Evolutionary conservation across 805 yeast species (phyloP).

Genomic region (Spathaspora boniae): DNA sequence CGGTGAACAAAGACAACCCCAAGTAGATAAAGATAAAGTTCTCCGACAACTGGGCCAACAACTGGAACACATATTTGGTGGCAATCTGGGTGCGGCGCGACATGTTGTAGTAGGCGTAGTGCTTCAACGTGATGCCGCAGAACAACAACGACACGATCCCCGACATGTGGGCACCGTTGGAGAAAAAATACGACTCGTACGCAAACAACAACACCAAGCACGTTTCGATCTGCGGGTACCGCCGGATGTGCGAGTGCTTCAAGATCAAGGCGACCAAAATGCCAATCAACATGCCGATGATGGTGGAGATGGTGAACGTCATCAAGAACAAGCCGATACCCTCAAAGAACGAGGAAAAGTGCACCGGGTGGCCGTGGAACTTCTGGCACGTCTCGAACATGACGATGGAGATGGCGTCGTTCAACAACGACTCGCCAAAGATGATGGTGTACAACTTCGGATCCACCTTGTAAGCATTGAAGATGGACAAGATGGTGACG

Average conservation of each 20-base stretch:
- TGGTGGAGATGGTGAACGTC: slow-evolving; percentile 86
- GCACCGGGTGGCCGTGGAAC: slow-evolving; percentile 79
- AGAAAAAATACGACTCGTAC: slow-evolving; percentile 93
- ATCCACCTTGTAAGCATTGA: slow-evolving; percentile 96
- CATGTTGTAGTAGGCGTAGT: slow-evolving; percentile 97
- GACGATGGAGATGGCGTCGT: slow-evolving; percentile 97
- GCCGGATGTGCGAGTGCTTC: slow-evolving; percentile 87
- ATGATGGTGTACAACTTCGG: slow-evolving; percentile 96
- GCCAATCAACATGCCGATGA: slow-evolving; percentile 88
- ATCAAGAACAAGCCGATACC: slow-evolving; percentile 91
- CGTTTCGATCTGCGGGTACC: slow-evolving; percentile 97
- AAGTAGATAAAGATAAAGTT: slow-evolving; percentile 94
- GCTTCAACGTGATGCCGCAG: slow-evolving; percentile 95
- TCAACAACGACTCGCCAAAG: slow-evolving; percentile 91
- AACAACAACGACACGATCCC: slow-evolving; percentile 93
- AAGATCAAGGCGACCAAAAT: slow-evolving; percentile 82
- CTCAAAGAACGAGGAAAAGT: slow-evolving; percentile 75
- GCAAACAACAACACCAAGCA: slow-evolving; percentile 88
- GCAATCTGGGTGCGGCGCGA: slow-evolving; percentile 96
- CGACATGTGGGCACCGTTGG: slow-evolving; percentile 99
- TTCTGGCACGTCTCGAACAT: slow-evolving; percentile 98
- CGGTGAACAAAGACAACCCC: slow-evolving; percentile 92
- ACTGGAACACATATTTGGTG: slow-evolving; percentile 89
- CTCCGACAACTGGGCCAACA: slow-evolving; percentile 91
- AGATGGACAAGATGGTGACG: slow-evolving; percentile 91